Evolutionary conservation across 768 basidiomycete genomes (phyloP), one percentile per base, ranked within the genome.

Genomic region (Peribolospora baueri): DNA sequence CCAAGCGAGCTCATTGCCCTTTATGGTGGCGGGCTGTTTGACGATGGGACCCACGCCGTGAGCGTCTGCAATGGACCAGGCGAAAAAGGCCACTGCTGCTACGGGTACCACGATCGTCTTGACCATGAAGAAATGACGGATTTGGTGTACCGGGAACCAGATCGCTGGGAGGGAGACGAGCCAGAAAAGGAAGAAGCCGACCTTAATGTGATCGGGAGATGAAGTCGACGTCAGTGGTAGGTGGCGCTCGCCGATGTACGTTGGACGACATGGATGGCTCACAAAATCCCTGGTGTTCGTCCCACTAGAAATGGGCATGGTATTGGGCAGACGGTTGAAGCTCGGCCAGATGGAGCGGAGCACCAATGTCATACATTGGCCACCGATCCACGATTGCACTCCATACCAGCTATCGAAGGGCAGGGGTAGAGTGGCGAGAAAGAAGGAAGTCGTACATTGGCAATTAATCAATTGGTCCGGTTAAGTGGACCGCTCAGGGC

Each of bases 181-280:
- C 79, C 82, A 86, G 72, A 85, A 88, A 56, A 87, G 71, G 72
- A 87, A 80, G 75, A 87, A 87, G 60, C 76, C 77, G 70, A 83
- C 25, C 25, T 25, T 25, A 1, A 25, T 25, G 25, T 25, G 25
- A 1, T 25, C 25, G 25, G 25, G 25, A 25, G 25, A 25, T 25
- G 25, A 25, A 25, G 25, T 25, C 39, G 49, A 65, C 56, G 54
- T 61, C 61, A 43, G 61, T 61, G 57, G 50, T 2, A 37, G 14
- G 4, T 45, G 52, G 51, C 5, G 6, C 7, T 41, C 43, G 54
- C 51, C 38, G 14, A 39, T 37, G 42, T 41, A 7, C 52, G 14
- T 45, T 10, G 55, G 43, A 36, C 46, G 49, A 5, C 53, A 41
- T 42, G 40, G 43, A 51, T 46, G 14, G 54, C 25, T 25, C 25